Percentiles rank a stretch among this genome's conserved stretches.
phyloP scores from a whole-genome alignment of 2,329 filamentous ascomycete genomes.

The Aspergillus transmontanensis region DNA sequence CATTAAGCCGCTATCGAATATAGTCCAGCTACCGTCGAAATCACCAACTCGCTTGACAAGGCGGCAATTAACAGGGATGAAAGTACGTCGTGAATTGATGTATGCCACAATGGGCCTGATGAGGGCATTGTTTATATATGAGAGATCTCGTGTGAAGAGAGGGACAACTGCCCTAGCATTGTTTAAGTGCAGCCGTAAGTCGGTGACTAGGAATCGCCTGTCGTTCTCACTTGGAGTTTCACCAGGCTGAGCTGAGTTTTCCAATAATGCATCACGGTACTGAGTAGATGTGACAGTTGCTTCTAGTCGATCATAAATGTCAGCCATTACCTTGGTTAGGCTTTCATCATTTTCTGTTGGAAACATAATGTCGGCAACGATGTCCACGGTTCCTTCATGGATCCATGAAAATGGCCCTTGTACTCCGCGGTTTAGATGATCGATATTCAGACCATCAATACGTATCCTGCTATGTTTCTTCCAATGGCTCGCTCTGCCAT shows the following conservation, averaged over 20 bases:
- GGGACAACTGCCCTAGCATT: slow-evolving; percentile 92
- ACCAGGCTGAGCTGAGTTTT: slow-evolving; percentile 24
- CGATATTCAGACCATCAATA: slow-evolving; percentile 91
- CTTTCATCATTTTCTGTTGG: slow-evolving; percentile 85
- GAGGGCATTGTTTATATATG: slow-evolving; percentile 93
- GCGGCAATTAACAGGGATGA: slow-evolving; percentile 92
- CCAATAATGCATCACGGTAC: slow-evolving; percentile 42
- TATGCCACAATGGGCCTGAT: slow-evolving; percentile 96
- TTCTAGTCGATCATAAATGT: slow-evolving; percentile 95
- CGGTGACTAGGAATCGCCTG: slow-evolving; percentile 85
- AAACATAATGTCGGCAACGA: slow-evolving; percentile 93
- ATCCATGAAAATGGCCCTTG: slow-evolving; percentile 98
- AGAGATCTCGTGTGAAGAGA: slow-evolving; percentile 86
- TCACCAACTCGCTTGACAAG: slow-evolving; percentile 87
- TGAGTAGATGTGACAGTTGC: slow-evolving; percentile 83
- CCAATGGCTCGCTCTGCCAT: slow-evolving; percentile 74
- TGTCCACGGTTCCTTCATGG: slow-evolving; percentile 93
- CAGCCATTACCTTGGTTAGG: slow-evolving; percentile 91
- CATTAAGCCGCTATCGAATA: slow-evolving; percentile 91
- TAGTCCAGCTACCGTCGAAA: slow-evolving; percentile 93
- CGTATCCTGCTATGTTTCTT: slow-evolving; percentile 93
- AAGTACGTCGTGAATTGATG: slow-evolving; percentile 92
- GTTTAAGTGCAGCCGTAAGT: slow-evolving; percentile 91
- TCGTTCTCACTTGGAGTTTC: slow-evolving; percentile 46
- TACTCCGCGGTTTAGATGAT: slow-evolving; percentile 91